Evolutionary conservation across 176 grass and related monocot species (phyloP).

Genomic region (Thinopyrum elongatum): DNA sequence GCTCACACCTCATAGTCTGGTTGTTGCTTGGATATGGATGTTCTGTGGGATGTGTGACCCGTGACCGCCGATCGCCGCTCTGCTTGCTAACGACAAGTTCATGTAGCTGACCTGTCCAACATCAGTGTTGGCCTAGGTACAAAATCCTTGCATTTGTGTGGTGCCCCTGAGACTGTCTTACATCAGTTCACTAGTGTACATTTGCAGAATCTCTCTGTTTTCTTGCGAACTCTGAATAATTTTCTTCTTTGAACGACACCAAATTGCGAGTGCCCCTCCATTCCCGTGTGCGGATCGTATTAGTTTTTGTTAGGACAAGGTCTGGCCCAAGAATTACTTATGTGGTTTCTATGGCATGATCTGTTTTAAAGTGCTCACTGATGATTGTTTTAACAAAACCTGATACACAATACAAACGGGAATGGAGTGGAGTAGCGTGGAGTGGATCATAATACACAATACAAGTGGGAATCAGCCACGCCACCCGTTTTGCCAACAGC

Average conservation of each 20-base stretch:
- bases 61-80: neutral
- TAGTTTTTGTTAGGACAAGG: too few relatives aligned
- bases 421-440: too few relatives aligned
- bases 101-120: neutral
- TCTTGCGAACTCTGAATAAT: neutral
- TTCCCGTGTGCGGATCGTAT: neutral
- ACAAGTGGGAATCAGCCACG: too few relatives aligned
- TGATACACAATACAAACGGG: too few relatives aligned
- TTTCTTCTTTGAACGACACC: neutral
- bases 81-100: neutral
- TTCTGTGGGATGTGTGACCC: neutral
- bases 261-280: neutral
- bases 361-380: too few relatives aligned
- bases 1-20: neutral
- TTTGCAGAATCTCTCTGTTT: neutral
- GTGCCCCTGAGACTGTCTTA: neutral
- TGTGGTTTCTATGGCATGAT: too few relatives aligned
- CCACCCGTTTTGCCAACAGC: too few relatives aligned
- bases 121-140: neutral
- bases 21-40: slow-evolving; percentile 14
- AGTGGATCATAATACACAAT: too few relatives aligned
- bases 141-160: neutral
- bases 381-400: too few relatives aligned
- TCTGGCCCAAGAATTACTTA: too few relatives aligned
- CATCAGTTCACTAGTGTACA: neutral